Percentiles rank a stretch among this genome's conserved stretches.
phyloP scores from a whole-genome alignment of 2,329 filamentous ascomycete genomes.

The Xylariaceae sp. region DNA sequence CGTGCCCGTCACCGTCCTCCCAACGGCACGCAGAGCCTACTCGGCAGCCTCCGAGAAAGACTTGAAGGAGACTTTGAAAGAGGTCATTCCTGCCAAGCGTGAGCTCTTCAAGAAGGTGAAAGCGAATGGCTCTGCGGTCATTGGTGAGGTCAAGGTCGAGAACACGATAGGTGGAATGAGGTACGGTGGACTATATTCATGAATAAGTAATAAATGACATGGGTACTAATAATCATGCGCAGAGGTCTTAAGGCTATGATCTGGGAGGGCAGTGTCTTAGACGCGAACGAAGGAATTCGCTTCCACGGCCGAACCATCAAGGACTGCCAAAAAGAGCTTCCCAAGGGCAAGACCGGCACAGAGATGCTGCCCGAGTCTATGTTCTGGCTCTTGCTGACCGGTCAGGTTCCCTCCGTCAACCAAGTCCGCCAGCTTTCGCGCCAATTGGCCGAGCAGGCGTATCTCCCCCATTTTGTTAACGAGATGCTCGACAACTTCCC shows the following conservation, averaged over 20 bases:
- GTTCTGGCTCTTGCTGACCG: slow-evolving; percentile 98
- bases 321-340: slow-evolving; percentile 89
- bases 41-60: slow-evolving; percentile 76
- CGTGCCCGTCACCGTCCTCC: slow-evolving; percentile 24
- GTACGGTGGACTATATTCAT: slow-evolving; percentile 16
- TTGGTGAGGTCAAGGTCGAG: slow-evolving; percentile 90
- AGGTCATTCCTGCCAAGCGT: slow-evolving; percentile 84
- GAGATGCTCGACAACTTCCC: slow-evolving; percentile 90
- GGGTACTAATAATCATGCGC: neutral
- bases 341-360: slow-evolving; percentile 85
- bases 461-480: slow-evolving; percentile 76
- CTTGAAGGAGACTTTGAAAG: slow-evolving; percentile 81
- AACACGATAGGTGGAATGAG: slow-evolving; percentile 96
- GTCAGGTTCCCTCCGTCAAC: slow-evolving; percentile 76
- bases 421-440: slow-evolving; percentile 81
- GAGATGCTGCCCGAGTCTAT: slow-evolving; percentile 99
- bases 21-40: slow-evolving; percentile 52
- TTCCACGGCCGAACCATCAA: slow-evolving; percentile 98
- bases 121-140: slow-evolving; percentile 71
- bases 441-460: slow-evolving; percentile 81
- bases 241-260: slow-evolving; percentile 91
- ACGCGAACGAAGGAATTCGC: slow-evolving; percentile 93
- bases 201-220: neutral
- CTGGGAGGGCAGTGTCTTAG: slow-evolving; percentile 96
- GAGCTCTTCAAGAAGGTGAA: slow-evolving; percentile 95